Percentiles rank a stretch among this genome's conserved stretches.
Evolutionary conservation across 768 basidiomycete species (phyloP).

Genomic region (Suillus americanus): DNA sequence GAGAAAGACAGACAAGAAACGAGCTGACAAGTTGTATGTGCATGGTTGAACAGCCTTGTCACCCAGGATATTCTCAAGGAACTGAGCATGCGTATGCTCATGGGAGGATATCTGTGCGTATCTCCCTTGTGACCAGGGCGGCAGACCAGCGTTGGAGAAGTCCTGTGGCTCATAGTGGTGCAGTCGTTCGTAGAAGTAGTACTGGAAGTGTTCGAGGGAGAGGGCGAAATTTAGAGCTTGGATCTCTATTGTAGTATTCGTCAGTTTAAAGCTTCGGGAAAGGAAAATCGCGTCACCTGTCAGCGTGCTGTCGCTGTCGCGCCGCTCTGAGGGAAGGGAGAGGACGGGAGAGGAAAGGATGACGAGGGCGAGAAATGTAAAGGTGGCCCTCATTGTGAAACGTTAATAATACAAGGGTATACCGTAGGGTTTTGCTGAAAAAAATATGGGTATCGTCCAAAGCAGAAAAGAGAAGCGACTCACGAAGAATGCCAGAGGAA

Average conservation of each 20-base stretch:
- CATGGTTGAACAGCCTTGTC: conserved; percentile 50
- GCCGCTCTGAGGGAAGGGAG: conserved; percentile 2
- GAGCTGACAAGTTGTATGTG: conserved; percentile 57
- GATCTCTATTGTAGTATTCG: conserved; percentile 3
- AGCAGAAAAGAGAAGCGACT: background rate
- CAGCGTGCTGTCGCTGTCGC: background rate
- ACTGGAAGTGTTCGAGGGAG: conserved; percentile 47
- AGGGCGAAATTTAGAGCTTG: conserved; percentile 47
- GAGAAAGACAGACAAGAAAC: background rate
- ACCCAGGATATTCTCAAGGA: conserved; percentile 47
- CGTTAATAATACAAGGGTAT: background rate
- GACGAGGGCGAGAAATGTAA: background rate
- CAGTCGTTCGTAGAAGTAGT: conserved; percentile 46
- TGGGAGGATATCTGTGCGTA: conserved; percentile 54
- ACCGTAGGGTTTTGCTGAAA: background rate
- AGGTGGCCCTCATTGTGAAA: background rate
- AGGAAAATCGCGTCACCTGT: conserved; percentile 29
- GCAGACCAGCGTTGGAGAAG: conserved; percentile 49
- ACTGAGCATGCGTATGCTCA: conserved; percentile 54
- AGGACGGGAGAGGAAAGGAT: background rate
- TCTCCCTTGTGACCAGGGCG: conserved; percentile 47
- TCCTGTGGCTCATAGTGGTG: conserved; percentile 42
- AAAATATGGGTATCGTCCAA: background rate
- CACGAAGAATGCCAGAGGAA: background rate
- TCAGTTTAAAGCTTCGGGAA: conserved; percentile 22